Base-by-base conservation (phyloP, 148 eudicot genomes). In the Spergularia bocconei region DNA sequence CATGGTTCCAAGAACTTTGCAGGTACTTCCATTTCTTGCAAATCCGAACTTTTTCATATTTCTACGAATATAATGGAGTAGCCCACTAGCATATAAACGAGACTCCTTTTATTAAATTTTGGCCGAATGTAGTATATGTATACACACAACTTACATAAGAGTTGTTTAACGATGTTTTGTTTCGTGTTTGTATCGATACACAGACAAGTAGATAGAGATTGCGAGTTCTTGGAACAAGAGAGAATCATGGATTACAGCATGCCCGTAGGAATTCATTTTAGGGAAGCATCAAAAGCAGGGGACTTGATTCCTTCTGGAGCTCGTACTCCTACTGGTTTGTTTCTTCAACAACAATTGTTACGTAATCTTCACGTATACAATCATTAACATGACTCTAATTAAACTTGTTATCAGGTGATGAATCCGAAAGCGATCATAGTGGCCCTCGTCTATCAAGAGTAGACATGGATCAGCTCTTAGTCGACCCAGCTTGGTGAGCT, bases 1-100 rank as follows among this genome's bases (percentile, higher is more conserved):
- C 88, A 6, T 96, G 99, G 99, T 91, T 88, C 69, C 97, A 92
- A 86, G 99, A 96, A 29, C 86, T 96, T n/a, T 82, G 97, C 83
- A 90, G 92, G 99, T 95, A 29, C 50, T 52, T 36, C 5, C 63
- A 14, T 36, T 17, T 1, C 16, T 29, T 29, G 36, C 36, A 29
- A 29, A 29, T n/a, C n/a, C n/a, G n/a, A n/a, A n/a, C n/a, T n/a
- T n/a, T n/a, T n/a, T n/a, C n/a, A n/a, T n/a, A n/a, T n/a, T n/a
- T n/a, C n/a, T n/a, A n/a, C n/a, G n/a, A n/a, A n/a, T n/a, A n/a
- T n/a, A n/a, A n/a, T n/a, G 36, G 36, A 29, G 36, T 29, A 29
- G 36, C 36, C 36, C 36, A 29, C 36, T 29, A 44, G 48, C 48
- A 44, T 44, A 44, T 44, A 44, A 44, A 44, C 48, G 7, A 44